phyloP scores from a whole-genome alignment of 192 early-diverging fungal genomes.

The Coemansia sp. region DNA sequence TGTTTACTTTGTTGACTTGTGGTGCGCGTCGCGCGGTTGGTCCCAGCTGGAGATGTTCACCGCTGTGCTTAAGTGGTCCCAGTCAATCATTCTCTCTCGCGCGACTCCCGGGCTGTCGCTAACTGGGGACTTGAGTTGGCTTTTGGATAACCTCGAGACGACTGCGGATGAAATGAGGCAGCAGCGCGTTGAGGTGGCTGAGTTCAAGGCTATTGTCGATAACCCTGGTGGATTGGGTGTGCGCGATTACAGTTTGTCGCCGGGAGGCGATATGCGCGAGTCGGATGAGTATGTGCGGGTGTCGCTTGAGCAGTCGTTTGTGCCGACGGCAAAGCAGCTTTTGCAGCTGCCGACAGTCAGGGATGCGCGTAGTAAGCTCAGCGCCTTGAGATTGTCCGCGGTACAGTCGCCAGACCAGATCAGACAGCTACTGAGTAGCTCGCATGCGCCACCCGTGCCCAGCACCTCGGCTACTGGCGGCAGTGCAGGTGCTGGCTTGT shows the following conservation, averaged over 20 bases:
- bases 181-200: conserved; percentile 38
- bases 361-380: conserved; percentile 10
- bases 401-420: conserved; percentile 16
- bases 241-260: conserved; percentile 35
- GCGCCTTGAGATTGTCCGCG: conserved; percentile 29
- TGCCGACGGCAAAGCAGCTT: conserved; percentile 8
- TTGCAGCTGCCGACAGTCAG: background rate
- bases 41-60: conserved; percentile 47
- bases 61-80: conserved; percentile 40
- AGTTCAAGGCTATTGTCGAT: conserved; percentile 48
- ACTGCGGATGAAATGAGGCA: conserved; percentile 29
- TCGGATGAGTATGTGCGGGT: conserved; percentile 41
- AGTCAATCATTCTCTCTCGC: conserved; percentile 31
- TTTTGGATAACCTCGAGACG: conserved; percentile 20
- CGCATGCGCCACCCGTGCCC: background rate
- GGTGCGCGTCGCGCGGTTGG: conserved; percentile 43
- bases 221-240: conserved; percentile 37
- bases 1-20: conserved; percentile 46
- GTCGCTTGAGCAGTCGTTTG: conserved; percentile 30
- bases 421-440: conserved; percentile 10
- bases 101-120: conserved; percentile 2
- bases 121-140: conserved; percentile 5
- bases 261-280: conserved; percentile 7
- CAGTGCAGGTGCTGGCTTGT: background rate
- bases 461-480: background rate